Conservation (phyloP, 2,329 filamentous ascomycete genomes). For the Trichoderma cornu-damae region DNA sequence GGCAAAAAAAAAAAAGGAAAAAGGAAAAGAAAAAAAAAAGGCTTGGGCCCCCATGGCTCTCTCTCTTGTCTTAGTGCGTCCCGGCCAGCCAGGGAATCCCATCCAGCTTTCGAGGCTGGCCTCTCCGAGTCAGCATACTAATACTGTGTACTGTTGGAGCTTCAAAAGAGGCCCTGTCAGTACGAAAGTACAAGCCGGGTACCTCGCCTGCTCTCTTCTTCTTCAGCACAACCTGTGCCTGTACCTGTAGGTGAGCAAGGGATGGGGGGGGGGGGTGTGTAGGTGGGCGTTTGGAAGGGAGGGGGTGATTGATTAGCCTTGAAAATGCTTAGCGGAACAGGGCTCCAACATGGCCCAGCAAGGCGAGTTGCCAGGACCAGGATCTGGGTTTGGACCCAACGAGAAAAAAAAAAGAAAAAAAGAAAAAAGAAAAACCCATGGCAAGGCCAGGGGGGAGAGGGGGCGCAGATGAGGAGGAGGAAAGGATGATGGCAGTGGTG, state of each 20-base stretch:
- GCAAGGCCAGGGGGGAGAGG: neutral
- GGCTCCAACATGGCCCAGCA: conserved; percentile 1
- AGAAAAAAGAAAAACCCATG: too few relatives aligned
- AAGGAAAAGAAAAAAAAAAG: neutral
- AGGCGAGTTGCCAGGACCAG: conserved; percentile 2
- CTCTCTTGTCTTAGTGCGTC: conserved; percentile 2
- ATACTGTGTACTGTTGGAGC: neutral
- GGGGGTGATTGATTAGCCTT: neutral
- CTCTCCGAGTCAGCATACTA: conserved; percentile 15
- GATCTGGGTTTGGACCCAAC: conserved; percentile 9
- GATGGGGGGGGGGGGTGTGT: neutral
- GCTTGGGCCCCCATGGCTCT: neutral
- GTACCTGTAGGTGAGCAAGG: neutral
- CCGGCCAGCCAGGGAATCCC: neutral
- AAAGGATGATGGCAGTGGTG: neutral
- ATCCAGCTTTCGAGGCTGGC: conserved; percentile 7
- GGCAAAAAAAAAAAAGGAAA: neutral
- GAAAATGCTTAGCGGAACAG: conserved; percentile 4
- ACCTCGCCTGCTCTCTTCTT: conserved; percentile 3
- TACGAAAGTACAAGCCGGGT: conserved; percentile 12
- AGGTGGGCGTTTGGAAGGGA: neutral
- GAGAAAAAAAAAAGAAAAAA: neutral
- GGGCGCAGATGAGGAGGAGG: neutral
- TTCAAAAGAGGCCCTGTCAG: neutral
- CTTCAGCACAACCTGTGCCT: neutral